Conservation (phyloP, 495 filamentous ascomycete genomes). For the Achaetomiella virescens region DNA sequence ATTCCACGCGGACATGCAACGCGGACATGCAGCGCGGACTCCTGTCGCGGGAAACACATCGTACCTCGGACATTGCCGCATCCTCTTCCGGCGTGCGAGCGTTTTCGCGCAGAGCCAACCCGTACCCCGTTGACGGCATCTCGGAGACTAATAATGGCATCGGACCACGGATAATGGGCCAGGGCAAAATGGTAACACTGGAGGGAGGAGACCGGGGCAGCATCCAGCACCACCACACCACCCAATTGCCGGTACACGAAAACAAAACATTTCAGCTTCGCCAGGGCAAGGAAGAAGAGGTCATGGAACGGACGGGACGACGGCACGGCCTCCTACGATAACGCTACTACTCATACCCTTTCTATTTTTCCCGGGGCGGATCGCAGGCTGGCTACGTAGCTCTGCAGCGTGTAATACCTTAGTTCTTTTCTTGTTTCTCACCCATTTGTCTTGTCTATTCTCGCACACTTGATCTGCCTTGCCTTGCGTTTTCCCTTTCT, state of each 20-base stretch:
- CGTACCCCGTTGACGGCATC: background rate
- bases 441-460: constrained; percentile 16
- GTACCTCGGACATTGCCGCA: background rate
- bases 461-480: constrained; percentile 6
- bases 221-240: background rate
- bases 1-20: background rate
- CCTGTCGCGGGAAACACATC: background rate
- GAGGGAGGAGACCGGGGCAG: constrained; percentile 1
- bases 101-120: background rate
- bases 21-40: background rate
- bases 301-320: constrained; percentile 12
- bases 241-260: background rate
- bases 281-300: constrained; percentile 2
- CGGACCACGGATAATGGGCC: constrained; percentile 2
- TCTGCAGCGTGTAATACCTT: constrained; percentile 48
- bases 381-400: constrained; percentile 25
- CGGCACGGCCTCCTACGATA: constrained; percentile 38
- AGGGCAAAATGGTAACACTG: background rate
- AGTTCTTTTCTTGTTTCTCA: constrained; percentile 24
- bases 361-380: constrained; percentile 27
- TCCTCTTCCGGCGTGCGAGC: background rate
- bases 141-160: background rate
- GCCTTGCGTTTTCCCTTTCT: constrained; percentile 8
- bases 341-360: constrained; percentile 38
- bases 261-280: background rate